Conservation (phyloP, 2,329 filamentous ascomycete species). For the Hypomyces rosellus region DNA sequence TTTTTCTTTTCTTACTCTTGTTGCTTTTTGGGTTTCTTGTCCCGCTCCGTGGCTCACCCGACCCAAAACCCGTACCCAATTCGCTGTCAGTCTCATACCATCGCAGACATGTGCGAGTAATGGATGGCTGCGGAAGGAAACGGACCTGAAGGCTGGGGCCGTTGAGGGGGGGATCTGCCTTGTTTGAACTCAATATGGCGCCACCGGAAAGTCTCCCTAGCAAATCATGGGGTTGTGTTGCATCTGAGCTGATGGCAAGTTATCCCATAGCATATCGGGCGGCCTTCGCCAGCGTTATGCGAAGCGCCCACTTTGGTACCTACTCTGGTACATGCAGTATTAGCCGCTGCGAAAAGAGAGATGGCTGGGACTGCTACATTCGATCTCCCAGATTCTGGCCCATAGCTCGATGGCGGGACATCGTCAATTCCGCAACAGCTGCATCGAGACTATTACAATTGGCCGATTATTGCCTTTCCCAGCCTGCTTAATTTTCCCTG, state of each 20-base stretch:
- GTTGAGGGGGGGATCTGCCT: neutral
- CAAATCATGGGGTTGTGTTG: conserved; percentile 9
- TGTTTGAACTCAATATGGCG: conserved; percentile 8
- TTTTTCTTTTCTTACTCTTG: neutral
- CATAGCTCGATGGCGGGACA: conserved; percentile 3
- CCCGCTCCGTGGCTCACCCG: neutral
- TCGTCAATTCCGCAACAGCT: conserved; percentile 3
- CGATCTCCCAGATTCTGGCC: conserved; percentile 8
- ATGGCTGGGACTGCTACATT: conserved; percentile 10
- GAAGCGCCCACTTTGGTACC: neutral
- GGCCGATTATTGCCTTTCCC: conserved; percentile 4
- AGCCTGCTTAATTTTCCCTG: conserved; percentile 6
- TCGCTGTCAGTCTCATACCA: neutral
- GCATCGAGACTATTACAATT: conserved; percentile 1
- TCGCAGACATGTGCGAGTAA: neutral
- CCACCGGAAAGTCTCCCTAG: conserved; percentile 7
- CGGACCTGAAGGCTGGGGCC: too few species aligned
- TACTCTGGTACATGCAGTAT: conserved; percentile 4
- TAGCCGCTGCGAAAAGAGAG: conserved; percentile 1
- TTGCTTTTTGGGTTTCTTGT: neutral
- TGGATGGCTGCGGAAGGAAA: neutral
- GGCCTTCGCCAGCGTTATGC: neutral
- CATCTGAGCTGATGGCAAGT: conserved; percentile 11
- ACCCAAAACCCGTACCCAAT: neutral
- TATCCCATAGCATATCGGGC: conserved; percentile 3